phyloP scores from a whole-genome alignment of 2,329 filamentous ascomycete species.

The Sporothrix schenckii region DNA sequence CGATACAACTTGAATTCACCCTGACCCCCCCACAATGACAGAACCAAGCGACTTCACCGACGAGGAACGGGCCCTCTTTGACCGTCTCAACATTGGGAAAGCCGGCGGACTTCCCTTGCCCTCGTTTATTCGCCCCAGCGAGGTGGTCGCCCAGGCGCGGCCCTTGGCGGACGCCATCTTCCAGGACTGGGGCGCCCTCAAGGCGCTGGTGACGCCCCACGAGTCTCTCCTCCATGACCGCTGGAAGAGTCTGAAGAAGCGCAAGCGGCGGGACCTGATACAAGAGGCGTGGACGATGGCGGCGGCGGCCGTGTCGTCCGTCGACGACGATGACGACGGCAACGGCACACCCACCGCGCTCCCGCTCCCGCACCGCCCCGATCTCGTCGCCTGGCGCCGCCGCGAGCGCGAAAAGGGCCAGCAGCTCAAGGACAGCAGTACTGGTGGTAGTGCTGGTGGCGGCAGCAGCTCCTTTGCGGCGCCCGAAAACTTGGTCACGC shows the following conservation, averaged over 20 bases:
- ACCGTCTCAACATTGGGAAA: conserved; percentile 35
- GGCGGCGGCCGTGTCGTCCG: neutral
- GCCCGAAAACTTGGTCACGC: conserved; percentile 10
- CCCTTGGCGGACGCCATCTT: conserved; percentile 32
- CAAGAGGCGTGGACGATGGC: conserved; percentile 18
- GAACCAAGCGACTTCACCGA: conserved; percentile 35
- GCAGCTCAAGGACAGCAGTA: neutral
- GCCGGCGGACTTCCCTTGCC: conserved; percentile 35
- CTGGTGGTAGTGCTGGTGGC: too few species aligned
- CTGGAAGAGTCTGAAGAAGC: conserved; percentile 33
- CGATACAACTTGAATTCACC: neutral
- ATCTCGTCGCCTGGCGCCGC: conserved; percentile 33
- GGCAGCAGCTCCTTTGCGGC: neutral
- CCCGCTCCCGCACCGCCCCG: conserved; percentile 32
- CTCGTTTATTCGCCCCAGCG: conserved; percentile 34
- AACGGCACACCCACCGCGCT: neutral
- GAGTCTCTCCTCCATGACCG: conserved; percentile 22
- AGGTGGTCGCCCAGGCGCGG: conserved; percentile 28
- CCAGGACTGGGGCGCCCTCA: conserved; percentile 22
- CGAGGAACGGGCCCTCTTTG: conserved; percentile 34
- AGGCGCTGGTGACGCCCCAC: neutral
- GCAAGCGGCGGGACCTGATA: conserved; percentile 33
- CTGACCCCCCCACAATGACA: neutral
- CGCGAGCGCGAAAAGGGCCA: conserved; percentile 26
- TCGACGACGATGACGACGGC: neutral